These are phyloP conservation scores for Mallotus nudiflorus DNA, from an alignment of 345 rosid species.

Conservation along the genomic window DNA sequence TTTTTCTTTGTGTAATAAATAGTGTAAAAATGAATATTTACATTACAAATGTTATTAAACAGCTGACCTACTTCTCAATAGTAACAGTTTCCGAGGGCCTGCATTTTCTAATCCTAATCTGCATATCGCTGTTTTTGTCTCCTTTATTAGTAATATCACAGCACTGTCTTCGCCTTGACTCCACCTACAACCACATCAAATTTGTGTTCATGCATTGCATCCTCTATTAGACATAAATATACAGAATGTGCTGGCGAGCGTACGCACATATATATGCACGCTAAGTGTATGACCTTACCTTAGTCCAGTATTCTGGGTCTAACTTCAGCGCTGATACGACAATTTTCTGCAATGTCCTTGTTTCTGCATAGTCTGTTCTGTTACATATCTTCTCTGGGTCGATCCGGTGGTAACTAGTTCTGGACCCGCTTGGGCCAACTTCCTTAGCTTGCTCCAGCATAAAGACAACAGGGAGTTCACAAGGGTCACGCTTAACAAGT, in stretches of 20 bases:
- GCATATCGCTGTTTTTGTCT: constrained; percentile 33
- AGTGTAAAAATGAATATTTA: not conserved
- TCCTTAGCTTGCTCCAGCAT: constrained; percentile 52
- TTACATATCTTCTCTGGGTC: constrained; percentile 39
- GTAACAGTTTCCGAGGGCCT: constrained; percentile 46
- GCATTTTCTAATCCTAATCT: constrained; percentile 67
- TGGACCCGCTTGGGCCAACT: constrained; percentile 47
- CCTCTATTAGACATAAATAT: not conserved
- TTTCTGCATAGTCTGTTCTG: constrained; percentile 26
- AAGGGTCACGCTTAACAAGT: constrained; percentile 45
- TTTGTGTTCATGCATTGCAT: not conserved
- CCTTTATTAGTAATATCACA: constrained; percentile 52
- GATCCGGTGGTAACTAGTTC: constrained; percentile 44
- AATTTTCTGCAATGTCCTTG: constrained; percentile 45
- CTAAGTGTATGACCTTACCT: constrained; percentile 35
- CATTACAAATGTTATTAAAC: not conserved
- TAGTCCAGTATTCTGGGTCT: constrained; percentile 64
- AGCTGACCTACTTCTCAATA: constrained; percentile 7
- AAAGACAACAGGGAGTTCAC: constrained; percentile 52
- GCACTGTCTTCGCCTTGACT: constrained; percentile 65
- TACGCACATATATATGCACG: not conserved
- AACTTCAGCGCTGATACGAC: constrained; percentile 52
- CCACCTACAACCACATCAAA: constrained; percentile 13
- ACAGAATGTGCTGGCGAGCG: not conserved
- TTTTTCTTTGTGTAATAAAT: not conserved